Evolutionary conservation across 257 asterid genomes (phyloP).

Genomic region (Mentha longifolia): DNA sequence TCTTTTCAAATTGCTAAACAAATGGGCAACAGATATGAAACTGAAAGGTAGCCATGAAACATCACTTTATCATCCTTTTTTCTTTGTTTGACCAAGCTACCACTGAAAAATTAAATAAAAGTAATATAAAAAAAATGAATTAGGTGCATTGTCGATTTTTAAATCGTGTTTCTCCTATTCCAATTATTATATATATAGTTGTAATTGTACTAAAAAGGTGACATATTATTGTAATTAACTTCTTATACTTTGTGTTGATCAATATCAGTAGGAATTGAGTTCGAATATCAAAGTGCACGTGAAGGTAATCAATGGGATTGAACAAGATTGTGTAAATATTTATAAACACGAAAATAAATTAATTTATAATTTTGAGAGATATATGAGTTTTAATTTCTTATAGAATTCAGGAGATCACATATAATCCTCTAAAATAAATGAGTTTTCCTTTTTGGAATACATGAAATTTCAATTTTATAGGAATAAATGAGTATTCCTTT

Average conservation of each 20-base stretch:
- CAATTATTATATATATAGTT: background rate
- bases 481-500: background rate
- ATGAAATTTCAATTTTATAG: background rate
- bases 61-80: background rate
- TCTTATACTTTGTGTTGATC: too few relatives aligned
- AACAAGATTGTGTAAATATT: background rate
- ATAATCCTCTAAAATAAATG: too few relatives aligned
- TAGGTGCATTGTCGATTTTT: background rate
- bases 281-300: too few relatives aligned
- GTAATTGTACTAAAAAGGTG: too few relatives aligned
- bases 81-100: background rate
- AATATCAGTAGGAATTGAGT: too few relatives aligned
- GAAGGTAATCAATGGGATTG: background rate
- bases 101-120: too few relatives aligned
- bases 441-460: background rate
- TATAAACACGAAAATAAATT: background rate
- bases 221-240: too few relatives aligned
- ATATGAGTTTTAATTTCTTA: background rate
- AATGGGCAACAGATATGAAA: conserved; percentile 20
- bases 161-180: background rate
- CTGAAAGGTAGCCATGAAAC: conserved; percentile 15
- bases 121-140: background rate
- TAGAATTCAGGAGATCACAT: background rate
- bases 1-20: background rate
- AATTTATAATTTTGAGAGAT: background rate